Conservation (phyloP, 495 filamentous ascomycete genomes). For the Gamarada debralockiae region DNA sequence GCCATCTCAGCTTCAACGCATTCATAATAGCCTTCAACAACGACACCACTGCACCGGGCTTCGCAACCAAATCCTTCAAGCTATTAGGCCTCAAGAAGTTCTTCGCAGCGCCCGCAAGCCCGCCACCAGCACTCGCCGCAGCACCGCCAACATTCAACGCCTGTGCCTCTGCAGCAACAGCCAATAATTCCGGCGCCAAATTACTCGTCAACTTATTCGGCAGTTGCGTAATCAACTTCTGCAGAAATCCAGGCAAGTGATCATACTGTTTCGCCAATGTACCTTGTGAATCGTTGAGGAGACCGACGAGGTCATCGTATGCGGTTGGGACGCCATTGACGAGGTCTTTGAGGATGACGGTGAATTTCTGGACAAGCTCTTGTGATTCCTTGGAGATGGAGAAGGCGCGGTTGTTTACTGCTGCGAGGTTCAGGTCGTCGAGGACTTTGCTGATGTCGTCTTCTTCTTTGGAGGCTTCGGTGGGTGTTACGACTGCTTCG, state of each 20-base stretch:
- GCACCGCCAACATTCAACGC: constrained; percentile 48
- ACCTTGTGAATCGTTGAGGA: constrained; percentile 76
- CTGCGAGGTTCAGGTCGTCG: constrained; percentile 73
- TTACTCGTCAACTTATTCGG: constrained; percentile 74
- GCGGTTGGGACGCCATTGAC: constrained; percentile 89
- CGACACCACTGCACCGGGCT: constrained; percentile 75
- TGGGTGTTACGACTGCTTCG: constrained; percentile 10
- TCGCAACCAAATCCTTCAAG: constrained; percentile 76
- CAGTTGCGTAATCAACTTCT: constrained; percentile 81
- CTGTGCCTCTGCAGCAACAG: constrained; percentile 67
- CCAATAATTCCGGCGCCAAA: constrained; percentile 76
- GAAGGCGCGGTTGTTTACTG: constrained; percentile 73
- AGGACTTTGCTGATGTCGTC: constrained; percentile 74
- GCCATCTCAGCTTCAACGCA: constrained; percentile 78
- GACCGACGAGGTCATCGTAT: constrained; percentile 78
- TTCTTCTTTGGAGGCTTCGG: constrained; percentile 54
- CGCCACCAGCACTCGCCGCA: constrained; percentile 15
- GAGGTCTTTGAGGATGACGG: constrained; percentile 84
- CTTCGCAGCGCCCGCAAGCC: constrained; percentile 29
- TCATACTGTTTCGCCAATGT: constrained; percentile 73
- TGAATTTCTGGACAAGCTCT: constrained; percentile 78
- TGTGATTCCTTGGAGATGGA: constrained; percentile 77
- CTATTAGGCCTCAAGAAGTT: constrained; percentile 35
- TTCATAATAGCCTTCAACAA: constrained; percentile 84
- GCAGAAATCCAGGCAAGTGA: constrained; percentile 72